Conservation (phyloP, 441 rosid genomes). For the Daphne laureola region DNA sequence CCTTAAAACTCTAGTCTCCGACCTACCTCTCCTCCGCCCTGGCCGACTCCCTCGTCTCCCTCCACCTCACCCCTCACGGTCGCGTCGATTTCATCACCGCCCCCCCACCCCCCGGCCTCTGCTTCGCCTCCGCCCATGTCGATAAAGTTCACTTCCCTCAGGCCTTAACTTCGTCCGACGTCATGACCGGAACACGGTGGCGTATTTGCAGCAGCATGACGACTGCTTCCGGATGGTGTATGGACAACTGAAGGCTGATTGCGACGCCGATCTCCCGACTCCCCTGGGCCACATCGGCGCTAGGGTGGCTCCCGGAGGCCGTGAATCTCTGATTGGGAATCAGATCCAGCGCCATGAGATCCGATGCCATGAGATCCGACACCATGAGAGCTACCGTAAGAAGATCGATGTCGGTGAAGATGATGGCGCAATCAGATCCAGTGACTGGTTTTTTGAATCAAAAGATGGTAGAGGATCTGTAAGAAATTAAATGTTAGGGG, state of each 20-base stretch:
- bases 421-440: too few species aligned
- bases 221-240: too few species aligned
- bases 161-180: conserved; percentile 43
- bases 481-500: too few species aligned
- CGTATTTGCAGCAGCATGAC: conserved; percentile 81
- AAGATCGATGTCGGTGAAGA: too few species aligned
- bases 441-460: too few species aligned
- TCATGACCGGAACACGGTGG: conserved; percentile 25
- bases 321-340: too few species aligned
- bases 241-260: conserved; percentile 57
- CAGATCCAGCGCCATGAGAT: too few species aligned
- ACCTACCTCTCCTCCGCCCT: conserved; percentile 43
- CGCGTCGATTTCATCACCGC: conserved; percentile 44
- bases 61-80: conserved; percentile 66
- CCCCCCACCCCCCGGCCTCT: conserved; percentile 19
- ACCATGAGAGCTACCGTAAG: too few species aligned
- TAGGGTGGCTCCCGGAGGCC: conserved; percentile 76
- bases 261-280: conserved; percentile 60
- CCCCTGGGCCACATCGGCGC: conserved; percentile 70
- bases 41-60: conserved; percentile 39
- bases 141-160: conserved; percentile 42
- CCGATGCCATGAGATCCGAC: too few species aligned
- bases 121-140: conserved; percentile 75
- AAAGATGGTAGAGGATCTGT: too few species aligned
- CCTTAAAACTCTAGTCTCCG: conserved; percentile 54